phyloP scores from a whole-genome alignment of 495 filamentous ascomycete genomes.

The Neurospora sp. region DNA sequence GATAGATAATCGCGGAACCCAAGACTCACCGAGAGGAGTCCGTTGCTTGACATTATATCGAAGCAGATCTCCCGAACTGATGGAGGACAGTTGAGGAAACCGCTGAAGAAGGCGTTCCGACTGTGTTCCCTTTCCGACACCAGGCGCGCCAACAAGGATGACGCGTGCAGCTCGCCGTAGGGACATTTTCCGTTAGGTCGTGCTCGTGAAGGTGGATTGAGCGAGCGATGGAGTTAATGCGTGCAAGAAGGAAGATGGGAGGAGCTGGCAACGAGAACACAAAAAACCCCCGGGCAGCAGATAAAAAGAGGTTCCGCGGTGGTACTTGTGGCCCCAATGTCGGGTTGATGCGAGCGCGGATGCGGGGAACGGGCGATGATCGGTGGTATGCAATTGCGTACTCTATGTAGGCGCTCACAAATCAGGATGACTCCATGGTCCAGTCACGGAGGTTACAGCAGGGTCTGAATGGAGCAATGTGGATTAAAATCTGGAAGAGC shows the following conservation, averaged over 20 bases:
- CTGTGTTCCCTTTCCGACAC: conserved; percentile 88
- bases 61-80: conserved; percentile 88
- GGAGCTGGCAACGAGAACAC: neutral
- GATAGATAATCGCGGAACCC: neutral
- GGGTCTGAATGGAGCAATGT: neutral
- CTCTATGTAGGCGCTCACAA: neutral
- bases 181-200: conserved; percentile 30
- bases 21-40: conserved; percentile 66
- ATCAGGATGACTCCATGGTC: neutral
- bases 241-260: neutral
- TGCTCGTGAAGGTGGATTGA: neutral
- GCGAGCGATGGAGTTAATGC: neutral
- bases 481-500: neutral
- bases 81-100: conserved; percentile 80
- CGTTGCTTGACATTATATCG: conserved; percentile 82
- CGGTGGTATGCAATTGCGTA: neutral
- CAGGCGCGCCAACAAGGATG: conserved; percentile 92
- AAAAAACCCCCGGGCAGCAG: neutral
- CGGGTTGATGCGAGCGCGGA: neutral
- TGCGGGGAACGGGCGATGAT: neutral
- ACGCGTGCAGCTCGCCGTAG: conserved; percentile 79
- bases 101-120: conserved; percentile 74
- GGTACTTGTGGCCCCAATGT: neutral
- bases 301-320: neutral
- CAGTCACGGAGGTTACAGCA: neutral